Evolutionary conservation across 495 filamentous ascomycete genomes (phyloP), one percentile per base, ranked within the genome.

Genomic region (Penicillium fimorum): DNA sequence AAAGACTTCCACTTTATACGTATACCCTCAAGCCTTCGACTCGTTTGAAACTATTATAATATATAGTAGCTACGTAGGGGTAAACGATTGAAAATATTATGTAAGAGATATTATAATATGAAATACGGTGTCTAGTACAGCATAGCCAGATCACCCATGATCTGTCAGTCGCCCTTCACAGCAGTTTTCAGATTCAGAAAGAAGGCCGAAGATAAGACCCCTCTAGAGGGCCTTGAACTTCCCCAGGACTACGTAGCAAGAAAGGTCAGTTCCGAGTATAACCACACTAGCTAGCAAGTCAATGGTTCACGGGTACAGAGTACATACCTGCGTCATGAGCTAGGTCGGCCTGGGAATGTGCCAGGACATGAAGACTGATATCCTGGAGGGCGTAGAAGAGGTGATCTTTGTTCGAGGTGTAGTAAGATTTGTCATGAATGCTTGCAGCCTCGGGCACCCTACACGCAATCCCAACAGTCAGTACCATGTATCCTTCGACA

Each of bases 281-380:
- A 33, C 27, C 43, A 24, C 8, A 20, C 15, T 32, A 24, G 11
- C 25, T 11, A 46, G 22, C 11, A 3, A 11, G 18, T 12, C 25
- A 17, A 47, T 17, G 11, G 0, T 37, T 10, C 10, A 11, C 15
- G 9, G 13, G 13, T 2, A 45, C 42, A 15, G 10, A 12, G 24
- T 43, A 62, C 63, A 37, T 65, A 65, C 63, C 52, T n/a, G 53
- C 37, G 33, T 56, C 53, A 29, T 65, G 60, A 24, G 53, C 60
- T 15, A 65, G 25, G 2, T 65, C 63, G 8, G 37, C 60, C 37
- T 24, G 50, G 10, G 45, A 55, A 32, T 55, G 46, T 5, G 63
- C 63, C 53, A 60, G 63, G 11, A 65, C 60, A 60, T 65, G 63
- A 7, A 65, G 53, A 42, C 63, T 65, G 12, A 65, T 62, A 41